Base-by-base conservation (phyloP, 1,284 basidiomycete species). In the Tilletia caries region DNA sequence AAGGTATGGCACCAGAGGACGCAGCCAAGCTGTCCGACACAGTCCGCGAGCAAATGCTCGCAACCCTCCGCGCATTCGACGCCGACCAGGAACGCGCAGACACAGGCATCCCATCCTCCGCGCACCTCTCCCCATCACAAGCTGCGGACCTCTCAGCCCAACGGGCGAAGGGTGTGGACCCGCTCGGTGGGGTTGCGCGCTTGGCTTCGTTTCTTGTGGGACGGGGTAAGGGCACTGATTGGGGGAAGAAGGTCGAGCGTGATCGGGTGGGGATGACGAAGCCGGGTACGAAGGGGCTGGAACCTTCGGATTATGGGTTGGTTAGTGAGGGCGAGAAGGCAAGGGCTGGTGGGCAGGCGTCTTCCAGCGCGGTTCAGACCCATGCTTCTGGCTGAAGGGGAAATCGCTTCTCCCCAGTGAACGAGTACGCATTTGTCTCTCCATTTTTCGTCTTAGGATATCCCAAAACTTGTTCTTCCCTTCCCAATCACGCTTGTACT, bases 1-100 rank as follows among this genome's bases (percentile, higher is more conserved):
- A 85, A n/a, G 89, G 88, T 8, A 83, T 92, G 50, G 90, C 89
- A 2, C 80, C 86, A 1, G 86, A 85, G 8, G 92, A 94, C 78
- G 88, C 91, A 32, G 83, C 86, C 65, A 86, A 87, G 4, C 87
- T 94, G 41, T 86, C 88, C 1, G 84, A 85, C 27, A 88, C 86
- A 69, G 89, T 92, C 20, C 88, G 72, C 4, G 34, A 71, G 5
- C 29, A 68, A 48, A 79, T 79, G 77, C 67, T 80, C 18, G 52
- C 64, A 1, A 75, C 71, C 41, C 68, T 81, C 0, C 64, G 64
- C n/a, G 34, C 43, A 29, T 72, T 74, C 70, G 70, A 71, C 50
- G 66, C 82, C 72, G 80, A 81, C 52, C 62, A 69, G 10, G 18
- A 70, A 60, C 65, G 73, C 58, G 68, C 75, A 69, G 8, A 50